These are phyloP conservation scores for Populus ilicifolia DNA, from an alignment of 345 rosid genomes.

Conservation along the genomic window DNA sequence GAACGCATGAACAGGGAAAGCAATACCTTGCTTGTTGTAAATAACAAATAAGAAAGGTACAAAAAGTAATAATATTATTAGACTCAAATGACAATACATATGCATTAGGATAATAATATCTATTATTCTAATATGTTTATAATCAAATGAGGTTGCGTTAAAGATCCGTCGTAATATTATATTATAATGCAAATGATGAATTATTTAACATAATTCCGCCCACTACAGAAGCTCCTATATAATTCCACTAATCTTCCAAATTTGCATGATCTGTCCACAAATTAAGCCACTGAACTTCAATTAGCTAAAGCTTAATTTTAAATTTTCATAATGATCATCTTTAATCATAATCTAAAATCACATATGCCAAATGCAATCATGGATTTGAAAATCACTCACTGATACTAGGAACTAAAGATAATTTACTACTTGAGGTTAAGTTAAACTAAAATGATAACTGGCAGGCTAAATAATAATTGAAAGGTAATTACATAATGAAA, in stretches of 20 bases:
- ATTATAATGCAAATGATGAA: slow-evolving; percentile 3
- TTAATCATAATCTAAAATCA: not conserved
- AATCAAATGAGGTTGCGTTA: slow-evolving; percentile 20
- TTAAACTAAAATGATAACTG: not conserved
- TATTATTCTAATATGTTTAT: slow-evolving; percentile 12
- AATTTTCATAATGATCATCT: not conserved
- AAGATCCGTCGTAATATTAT: slow-evolving; percentile 3
- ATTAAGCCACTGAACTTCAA: not conserved
- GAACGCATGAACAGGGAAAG: too few species aligned
- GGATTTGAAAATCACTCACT: not conserved
- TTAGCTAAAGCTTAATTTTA: not conserved
- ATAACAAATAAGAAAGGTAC: not conserved
- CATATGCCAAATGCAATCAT: not conserved
- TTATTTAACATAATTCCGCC: slow-evolving; percentile 4
- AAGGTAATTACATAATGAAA: not conserved
- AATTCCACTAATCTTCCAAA: not conserved
- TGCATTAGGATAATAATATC: slow-evolving; percentile 3
- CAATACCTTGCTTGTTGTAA: not conserved
- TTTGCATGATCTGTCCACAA: not conserved
- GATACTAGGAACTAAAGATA: not conserved
- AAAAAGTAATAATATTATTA: not conserved
- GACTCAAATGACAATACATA: not conserved
- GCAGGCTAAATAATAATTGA: not conserved
- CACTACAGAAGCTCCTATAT: slow-evolving; percentile 9
- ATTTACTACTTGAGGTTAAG: not conserved